phyloP scores from a whole-genome alignment of 805 yeast species.

The Jamesozyma piceae region DNA sequence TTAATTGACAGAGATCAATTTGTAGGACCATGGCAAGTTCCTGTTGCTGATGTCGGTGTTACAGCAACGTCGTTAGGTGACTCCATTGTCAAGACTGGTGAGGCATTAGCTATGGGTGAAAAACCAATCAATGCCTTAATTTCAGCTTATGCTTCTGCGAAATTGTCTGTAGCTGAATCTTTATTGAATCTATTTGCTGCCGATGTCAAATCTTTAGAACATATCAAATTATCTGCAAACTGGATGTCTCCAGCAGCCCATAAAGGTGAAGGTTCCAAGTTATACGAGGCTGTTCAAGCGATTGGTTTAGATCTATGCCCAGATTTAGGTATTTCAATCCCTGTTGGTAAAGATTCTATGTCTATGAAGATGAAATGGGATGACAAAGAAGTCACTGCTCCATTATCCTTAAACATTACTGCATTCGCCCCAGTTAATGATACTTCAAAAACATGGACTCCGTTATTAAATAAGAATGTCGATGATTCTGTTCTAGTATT shows the following conservation, averaged over 20 bases:
- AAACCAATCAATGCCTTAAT: conserved; percentile 84
- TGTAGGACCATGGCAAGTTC: conserved; percentile 99
- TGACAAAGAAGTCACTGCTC: conserved; percentile 87
- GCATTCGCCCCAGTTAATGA: conserved; percentile 83
- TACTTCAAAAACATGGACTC: conserved; percentile 93
- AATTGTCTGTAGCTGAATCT: conserved; percentile 93
- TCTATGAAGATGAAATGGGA: conserved; percentile 99
- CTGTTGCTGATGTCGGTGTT: conserved; percentile 97
- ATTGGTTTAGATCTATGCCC: conserved; percentile 93
- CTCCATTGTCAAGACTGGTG: conserved; percentile 69
- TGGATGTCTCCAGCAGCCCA: conserved; percentile 99
- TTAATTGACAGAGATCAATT: conserved; percentile 94
- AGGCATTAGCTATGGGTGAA: conserved; percentile 96
- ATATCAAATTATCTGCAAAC: conserved; percentile 85
- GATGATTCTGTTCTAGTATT: conserved; percentile 58
- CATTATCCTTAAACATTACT: conserved; percentile 80
- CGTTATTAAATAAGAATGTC: conserved; percentile 48
- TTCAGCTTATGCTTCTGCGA: conserved; percentile 83
- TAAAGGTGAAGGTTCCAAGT: conserved; percentile 87
- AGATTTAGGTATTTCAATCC: conserved; percentile 79
- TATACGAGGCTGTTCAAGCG: conserved; percentile 95
- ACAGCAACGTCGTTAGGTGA: conserved; percentile 85
- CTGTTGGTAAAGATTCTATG: conserved; percentile 98
- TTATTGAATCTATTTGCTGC: conserved; percentile 83
- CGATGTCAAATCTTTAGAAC: conserved; percentile 63